Evolutionary conservation across 202 grass and related monocot species (phyloP), one percentile per base, ranked within the genome.

Genomic region (Panicum virgatum): DNA sequence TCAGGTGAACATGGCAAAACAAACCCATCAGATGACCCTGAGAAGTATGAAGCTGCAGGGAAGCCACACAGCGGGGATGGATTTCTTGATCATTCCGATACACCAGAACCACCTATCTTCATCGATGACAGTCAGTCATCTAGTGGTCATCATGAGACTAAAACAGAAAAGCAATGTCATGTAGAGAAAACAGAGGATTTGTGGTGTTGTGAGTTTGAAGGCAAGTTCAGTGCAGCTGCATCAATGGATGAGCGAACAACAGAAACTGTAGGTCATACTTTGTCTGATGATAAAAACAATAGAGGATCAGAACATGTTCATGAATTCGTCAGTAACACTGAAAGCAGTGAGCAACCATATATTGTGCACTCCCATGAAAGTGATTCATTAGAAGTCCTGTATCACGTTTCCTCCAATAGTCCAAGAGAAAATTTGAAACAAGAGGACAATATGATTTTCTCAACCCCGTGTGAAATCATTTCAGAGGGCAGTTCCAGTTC

Each of bases 361-460:
- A 48, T 11, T 80, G 42, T 51, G 18, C 48, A 82, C 22, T 72
- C 78, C 18, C 5, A n/a, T 26, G 48, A 72, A 66, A 43, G 36
- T 5, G 78, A n/a, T 66, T 51, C 2, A 50, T 54, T 86, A 74
- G 83, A 62, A 39, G 73, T 2, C 19, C 18, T 83, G 60, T 39
- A 72, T 13, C 56, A 81, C 45, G 71, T 72, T 84, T 59, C 47
- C 25, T 56, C 46, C 30, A 52, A 15, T 43, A 81, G 20, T 7
- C 76, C 13, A 72, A 63, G 19, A 80, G 76, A 84, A 38, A 47
- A 77, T 43, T 40, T 72, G 9, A 69, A 85, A 61, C 45, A 78
- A 78, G 66, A 34, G 44, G 67, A 82, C 6, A 66, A 4, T 19
- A 69, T 69, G 67, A 29, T 73, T 81, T 64, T 42, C 59, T 78